phyloP scores from a whole-genome alignment of 352 stramenopile species.

The Elongisporangium anandrum region DNA sequence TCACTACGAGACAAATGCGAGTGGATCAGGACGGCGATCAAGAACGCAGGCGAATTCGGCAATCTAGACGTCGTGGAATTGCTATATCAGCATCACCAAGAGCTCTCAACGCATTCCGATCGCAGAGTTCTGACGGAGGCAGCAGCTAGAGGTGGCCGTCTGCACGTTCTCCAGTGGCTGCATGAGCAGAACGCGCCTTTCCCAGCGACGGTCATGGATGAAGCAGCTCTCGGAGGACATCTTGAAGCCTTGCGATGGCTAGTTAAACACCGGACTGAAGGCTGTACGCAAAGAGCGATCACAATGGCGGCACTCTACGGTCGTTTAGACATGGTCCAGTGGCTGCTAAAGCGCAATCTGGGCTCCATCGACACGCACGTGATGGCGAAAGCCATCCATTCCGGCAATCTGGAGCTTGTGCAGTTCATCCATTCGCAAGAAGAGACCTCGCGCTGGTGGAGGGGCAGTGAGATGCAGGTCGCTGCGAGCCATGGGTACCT shows the following conservation, averaged over 20 bases:
- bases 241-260: constrained; percentile 27
- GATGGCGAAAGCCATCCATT: constrained; percentile 26
- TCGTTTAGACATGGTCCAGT: constrained; percentile 24
- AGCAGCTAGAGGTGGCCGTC: constrained; percentile 60
- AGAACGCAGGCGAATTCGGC: neutral
- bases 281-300: constrained; percentile 32
- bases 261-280: constrained; percentile 13
- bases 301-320: constrained; percentile 30
- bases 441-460: constrained; percentile 49
- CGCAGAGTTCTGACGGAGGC: constrained; percentile 25
- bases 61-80: neutral
- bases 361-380: constrained; percentile 25
- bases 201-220: constrained; percentile 13
- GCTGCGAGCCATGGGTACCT: constrained; percentile 72
- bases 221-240: constrained; percentile 21
- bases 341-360: constrained; percentile 19
- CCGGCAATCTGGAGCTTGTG: constrained; percentile 20
- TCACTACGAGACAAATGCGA: neutral
- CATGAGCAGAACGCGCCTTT: neutral
- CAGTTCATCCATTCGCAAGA: constrained; percentile 13
- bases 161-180: constrained; percentile 31
- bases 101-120: neutral
- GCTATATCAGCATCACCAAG: neutral
- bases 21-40: neutral
- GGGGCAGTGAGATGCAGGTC: constrained; percentile 10